Evolutionary conservation across 2,329 filamentous ascomycete genomes (phyloP), one percentile per base, ranked within the genome.

Genomic region (Penicillium thymicola): DNA sequence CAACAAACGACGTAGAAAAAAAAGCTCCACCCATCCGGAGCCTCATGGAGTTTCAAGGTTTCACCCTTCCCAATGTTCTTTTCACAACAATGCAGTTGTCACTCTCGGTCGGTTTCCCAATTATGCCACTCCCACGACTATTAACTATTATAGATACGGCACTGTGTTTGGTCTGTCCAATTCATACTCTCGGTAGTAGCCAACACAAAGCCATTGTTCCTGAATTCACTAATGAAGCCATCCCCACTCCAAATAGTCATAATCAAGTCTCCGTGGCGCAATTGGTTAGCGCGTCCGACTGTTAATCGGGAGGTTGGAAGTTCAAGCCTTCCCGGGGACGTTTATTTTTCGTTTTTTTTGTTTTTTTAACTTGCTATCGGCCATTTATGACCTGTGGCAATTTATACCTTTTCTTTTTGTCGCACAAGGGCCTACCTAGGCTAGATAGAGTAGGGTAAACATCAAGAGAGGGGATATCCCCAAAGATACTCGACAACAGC

Each of bases 281-380:
- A 70, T 70, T 54, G 68, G 68, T 59, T 70, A 70, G 68, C 68
- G 68, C 68, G 68, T 70, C 67, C 65, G 67, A 69, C 67, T 70
- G 68, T 70, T 70, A 70, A 68, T 68, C 65, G 62, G 63, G 69
- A 73, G 69, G 69, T 72, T 71, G 70, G 70, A 72, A 72, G 71
- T 73, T 73, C 71, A 67, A 73, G 70, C 71, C 70, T 72, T 73
- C 69, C 69, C 71, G 67, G 71, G 71, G 69, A 72, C 70, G 71
- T 18, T 58, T 47, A 14, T 52, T 61, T 61, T 57, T 59, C 37
- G 3, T 36, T 32, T 53, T 59, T 6, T 48, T 21, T 16, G 14
- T 11, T 1, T 6, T 40, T 40, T 21, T 32, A 4, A 11, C 14
- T 25, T 46, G 8, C 2, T 5, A 3, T n/a, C 5, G 13, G 4